Evolutionary conservation across 1,284 basidiomycete species (phyloP), one percentile per base, ranked within the genome.

Genomic region (Cerrena zonata): DNA sequence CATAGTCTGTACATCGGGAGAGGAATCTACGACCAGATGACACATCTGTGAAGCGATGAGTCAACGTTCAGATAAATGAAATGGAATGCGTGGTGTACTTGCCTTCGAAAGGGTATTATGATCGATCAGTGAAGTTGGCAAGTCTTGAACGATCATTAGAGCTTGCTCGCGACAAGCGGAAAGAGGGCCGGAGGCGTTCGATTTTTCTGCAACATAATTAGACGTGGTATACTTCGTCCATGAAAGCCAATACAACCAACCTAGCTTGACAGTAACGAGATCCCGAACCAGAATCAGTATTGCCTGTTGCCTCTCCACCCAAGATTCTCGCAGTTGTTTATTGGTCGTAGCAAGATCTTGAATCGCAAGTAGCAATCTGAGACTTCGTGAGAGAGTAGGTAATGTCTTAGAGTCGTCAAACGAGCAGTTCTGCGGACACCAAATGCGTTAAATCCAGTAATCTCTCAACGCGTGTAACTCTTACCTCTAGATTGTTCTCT

Each of bases 401-500:
- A 91, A 73, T 0, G 80, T 80, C 0, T 68, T 59, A 2, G 76
- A 66, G 37, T 93, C 84, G 5, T 74, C 69, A 18, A 92, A 71
- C 0, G 80, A 79, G 15, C 78, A 77, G 45, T 75, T 79, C 85
- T 91, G 55, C 12, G 11, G n/a, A n/a, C 1, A 55, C 7, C 27
- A 49, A 39, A 48, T 23, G 21, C 46, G 42, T 27, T 51, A 23
- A 53, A 39, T 5, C n/a, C n/a, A 15, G 37, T 21, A 51, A 48
- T 4, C 23, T 18, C 4, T 45, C 5, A 30, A 12, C 25, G 30
- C n/a, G 21, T 21, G 7, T 12, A 65, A n/a, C n/a, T n/a, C 73
- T 54, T 55, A 91, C 90, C 76, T 95, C 92, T 1, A 98, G 72
- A 57, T 91, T 93, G 49, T 79, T 88, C 65, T 96, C 92, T 19